Percentiles rank a stretch among this genome's conserved stretches.
Conservation (phyloP, 2,329 filamentous ascomycete species). For the Aurifilum marmelostoma region DNA sequence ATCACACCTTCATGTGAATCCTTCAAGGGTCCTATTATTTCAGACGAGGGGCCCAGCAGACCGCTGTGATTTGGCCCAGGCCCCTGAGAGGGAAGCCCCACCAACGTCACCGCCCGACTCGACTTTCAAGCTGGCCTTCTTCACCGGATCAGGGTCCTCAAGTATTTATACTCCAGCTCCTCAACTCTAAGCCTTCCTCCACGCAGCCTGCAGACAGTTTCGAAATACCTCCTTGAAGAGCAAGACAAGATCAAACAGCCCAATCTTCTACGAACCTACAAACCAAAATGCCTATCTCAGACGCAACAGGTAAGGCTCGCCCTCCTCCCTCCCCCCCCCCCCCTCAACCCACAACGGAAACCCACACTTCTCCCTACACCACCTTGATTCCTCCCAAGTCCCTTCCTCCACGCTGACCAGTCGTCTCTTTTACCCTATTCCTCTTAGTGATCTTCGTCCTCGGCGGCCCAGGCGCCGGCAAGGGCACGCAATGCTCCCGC, state of each 20-base stretch:
- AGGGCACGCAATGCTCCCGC: constrained; percentile 92
- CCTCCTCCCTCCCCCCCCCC: constrained; percentile 62
- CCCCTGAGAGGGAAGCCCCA: constrained; percentile 10
- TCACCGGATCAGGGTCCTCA: constrained; percentile 6
- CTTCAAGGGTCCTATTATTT: not conserved
- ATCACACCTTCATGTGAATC: not conserved
- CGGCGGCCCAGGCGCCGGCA: constrained; percentile 80
- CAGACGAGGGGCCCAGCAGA: constrained; percentile 13
- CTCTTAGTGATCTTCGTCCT: constrained; percentile 30
- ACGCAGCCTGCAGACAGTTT: not conserved
- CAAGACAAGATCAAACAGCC: not conserved
- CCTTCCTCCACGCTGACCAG: not conserved
- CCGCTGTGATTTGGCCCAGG: not conserved
- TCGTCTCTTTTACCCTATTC: not conserved
- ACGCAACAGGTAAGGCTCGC: constrained; percentile 29
- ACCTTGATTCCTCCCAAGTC: not conserved
- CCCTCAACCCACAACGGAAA: not conserved
- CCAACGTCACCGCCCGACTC: constrained; percentile 8
- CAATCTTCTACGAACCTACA: not conserved
- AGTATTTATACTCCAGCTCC: constrained; percentile 4
- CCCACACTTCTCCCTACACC: too few relatives aligned
- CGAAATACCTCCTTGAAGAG: not conserved
- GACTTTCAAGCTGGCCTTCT: constrained; percentile 9
- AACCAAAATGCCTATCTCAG: constrained; percentile 30
- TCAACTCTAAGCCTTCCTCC: not conserved